Percentiles rank a stretch among this genome's conserved stretches.
Evolutionary conservation across 805 yeast genomes (phyloP).

Genomic region (Nakazawaea wickerhamii): DNA sequence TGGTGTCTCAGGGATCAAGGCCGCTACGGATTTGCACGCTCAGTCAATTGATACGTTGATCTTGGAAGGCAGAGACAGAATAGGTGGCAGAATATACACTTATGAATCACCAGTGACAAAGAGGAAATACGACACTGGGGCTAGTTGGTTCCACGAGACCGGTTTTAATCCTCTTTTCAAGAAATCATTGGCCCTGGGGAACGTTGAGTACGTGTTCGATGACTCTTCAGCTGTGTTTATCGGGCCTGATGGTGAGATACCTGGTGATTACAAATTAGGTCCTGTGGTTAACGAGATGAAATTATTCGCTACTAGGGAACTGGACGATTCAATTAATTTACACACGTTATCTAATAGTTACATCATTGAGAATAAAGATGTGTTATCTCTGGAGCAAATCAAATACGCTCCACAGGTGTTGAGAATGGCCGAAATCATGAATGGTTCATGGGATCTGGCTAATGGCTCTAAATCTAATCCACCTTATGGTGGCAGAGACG

Average conservation of each 20-base stretch:
- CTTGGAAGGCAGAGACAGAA: constrained; percentile 43
- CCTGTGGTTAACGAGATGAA: constrained; percentile 28
- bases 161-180: constrained; percentile 35
- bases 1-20: constrained; percentile 49
- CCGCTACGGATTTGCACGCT: constrained; percentile 35
- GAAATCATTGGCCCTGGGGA: constrained; percentile 20
- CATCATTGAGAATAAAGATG: constrained; percentile 15
- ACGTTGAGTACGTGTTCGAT: constrained; percentile 23
- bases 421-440: constrained; percentile 24
- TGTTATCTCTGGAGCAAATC: constrained; percentile 22
- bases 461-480: constrained; percentile 22
- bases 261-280: constrained; percentile 25
- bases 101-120: constrained; percentile 20
- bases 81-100: constrained; percentile 40
- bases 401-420: constrained; percentile 24
- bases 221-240: constrained; percentile 29
- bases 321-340: constrained; percentile 20
- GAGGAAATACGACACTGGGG: constrained; percentile 41
- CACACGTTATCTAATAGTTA: constrained; percentile 23
- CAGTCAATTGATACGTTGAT: constrained; percentile 34
- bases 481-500: constrained; percentile 27
- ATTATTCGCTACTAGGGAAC: constrained; percentile 26
- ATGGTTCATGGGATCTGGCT: constrained; percentile 27
- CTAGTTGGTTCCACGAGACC: constrained; percentile 50
- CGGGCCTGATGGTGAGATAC: constrained; percentile 22